Evolutionary conservation across 208 protist species (phyloP).

Genomic region (Wallacemonas collosoma): DNA sequence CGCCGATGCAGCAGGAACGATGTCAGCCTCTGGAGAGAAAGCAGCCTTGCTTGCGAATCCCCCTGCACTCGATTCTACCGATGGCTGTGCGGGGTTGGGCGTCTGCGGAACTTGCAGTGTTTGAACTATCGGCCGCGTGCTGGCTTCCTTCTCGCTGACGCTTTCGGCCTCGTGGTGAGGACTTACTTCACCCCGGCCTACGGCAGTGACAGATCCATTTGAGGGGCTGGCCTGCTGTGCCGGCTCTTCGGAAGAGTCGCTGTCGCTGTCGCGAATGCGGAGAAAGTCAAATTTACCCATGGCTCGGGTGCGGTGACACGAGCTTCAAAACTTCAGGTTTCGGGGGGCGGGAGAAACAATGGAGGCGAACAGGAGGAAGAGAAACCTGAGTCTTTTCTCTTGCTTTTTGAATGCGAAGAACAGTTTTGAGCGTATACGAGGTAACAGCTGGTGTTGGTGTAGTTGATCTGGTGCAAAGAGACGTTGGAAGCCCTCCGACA

Average conservation of each 20-base stretch:
- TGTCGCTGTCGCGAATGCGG: constrained; percentile 60
- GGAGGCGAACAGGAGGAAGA: not conserved
- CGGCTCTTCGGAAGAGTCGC: constrained; percentile 42
- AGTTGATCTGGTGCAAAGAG: too few relatives aligned
- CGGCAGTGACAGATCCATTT: constrained; percentile 10
- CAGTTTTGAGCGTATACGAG: too few relatives aligned
- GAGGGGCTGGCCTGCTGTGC: not conserved
- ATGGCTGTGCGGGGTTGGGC: too few relatives aligned
- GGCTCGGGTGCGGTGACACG: not conserved
- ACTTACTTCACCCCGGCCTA: constrained; percentile 2
- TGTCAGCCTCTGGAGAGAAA: not conserved
- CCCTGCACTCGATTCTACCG: not conserved
- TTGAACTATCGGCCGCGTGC: too few relatives aligned
- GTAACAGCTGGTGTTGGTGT: too few relatives aligned
- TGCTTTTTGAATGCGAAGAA: too few relatives aligned
- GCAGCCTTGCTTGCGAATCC: not conserved
- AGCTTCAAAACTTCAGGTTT: not conserved
- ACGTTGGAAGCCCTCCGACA: too few relatives aligned
- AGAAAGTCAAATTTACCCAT: constrained; percentile 60
- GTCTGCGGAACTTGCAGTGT: too few relatives aligned
- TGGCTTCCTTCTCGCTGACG: not conserved
- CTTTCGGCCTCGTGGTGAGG: not conserved
- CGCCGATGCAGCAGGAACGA: not conserved
- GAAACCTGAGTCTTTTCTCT: too few relatives aligned
- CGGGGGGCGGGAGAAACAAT: not conserved